Percentiles rank a stretch among this genome's conserved stretches.
Conservation (phyloP, 768 basidiomycete species). For the Amanita phalloides region DNA sequence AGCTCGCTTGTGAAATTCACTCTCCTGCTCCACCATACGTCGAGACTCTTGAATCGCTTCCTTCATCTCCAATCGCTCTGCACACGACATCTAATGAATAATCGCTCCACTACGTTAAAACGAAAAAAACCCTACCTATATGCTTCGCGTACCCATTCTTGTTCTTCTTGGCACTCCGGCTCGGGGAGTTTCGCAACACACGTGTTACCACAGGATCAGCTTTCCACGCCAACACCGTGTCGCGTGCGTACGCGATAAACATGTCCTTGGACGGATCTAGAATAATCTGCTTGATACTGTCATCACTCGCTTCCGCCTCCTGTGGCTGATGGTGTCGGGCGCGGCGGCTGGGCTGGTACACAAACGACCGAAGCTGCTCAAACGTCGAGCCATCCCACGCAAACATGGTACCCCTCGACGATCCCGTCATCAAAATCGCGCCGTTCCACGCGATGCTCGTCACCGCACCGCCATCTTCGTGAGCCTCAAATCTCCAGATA, state of each 20-base stretch:
- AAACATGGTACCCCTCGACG: conserved; percentile 43
- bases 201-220: conserved; percentile 34
- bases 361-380: conserved; percentile 42
- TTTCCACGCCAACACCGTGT: conserved; percentile 57
- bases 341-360: conserved; percentile 26
- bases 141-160: conserved; percentile 27
- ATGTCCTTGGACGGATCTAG: conserved; percentile 41
- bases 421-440: conserved; percentile 54
- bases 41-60: conserved; percentile 53
- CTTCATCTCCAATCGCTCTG: conserved; percentile 57
- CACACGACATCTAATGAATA: conserved; percentile 2
- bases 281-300: conserved; percentile 45
- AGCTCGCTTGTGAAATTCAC: conserved; percentile 19
- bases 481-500: conserved; percentile 45
- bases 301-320: conserved; percentile 15
- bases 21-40: conserved; percentile 41
- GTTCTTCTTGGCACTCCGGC: conserved; percentile 17
- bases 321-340: neutral
- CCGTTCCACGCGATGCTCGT: conserved; percentile 56
- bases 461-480: conserved; percentile 46
- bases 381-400: conserved; percentile 64
- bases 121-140: conserved; percentile 24
- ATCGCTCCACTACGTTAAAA: neutral
- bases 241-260: conserved; percentile 50
- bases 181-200: conserved; percentile 17